Base-by-base conservation (phyloP, 805 yeast genomes). In the Groenewaldozyma salmanticensis region DNA sequence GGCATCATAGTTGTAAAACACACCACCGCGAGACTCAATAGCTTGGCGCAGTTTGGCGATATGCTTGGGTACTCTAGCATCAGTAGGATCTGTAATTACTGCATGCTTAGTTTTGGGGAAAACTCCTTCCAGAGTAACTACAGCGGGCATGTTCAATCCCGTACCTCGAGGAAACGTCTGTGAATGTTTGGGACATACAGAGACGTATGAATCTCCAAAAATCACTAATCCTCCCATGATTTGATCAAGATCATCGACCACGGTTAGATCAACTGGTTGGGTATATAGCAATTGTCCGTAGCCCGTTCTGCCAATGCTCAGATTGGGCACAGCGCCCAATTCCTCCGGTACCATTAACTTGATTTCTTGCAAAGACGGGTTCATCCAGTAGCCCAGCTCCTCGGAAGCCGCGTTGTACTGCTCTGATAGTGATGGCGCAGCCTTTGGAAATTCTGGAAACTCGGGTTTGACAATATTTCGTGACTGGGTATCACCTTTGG, bases 1-100 rank as follows among this genome's bases (percentile, higher is more conserved):
- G 3, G 87, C 86, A 52, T 82, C 87, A 55, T 79, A 87, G 3
- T 87, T 79, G 11, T 88, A 67, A 55, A 82, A 86, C 46, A 79
- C 78, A 79, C 81, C 85, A 4, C 88, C 95, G 27, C 67, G 70
- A 49, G 69, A 61, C 37, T 64, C 67, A 46, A 74, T 73, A 38
- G 81, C 64, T 39, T 65, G 66, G 37, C 66, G 68, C 20, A 61
- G 51, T 31, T 51, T 42, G 19, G 21, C 79, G 68, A 52, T 72
- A 72, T 19, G 67, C 58, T 52, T 69, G 62, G 33, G 68, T 37
- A 84, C 77, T 22, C 80, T 60, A 5, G 78, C 79, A 55, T 77
- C 84, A 40, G 76, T 74, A 5, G 82, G 80, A 57, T 85, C 92
- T 24, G 73, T 74, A 38, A 87, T 74, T 13, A 79, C 77, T 38